Evolutionary conservation across 2,329 filamentous ascomycete genomes (phyloP), one percentile per base, ranked within the genome.

Genomic region (Aspergillus sp.): DNA sequence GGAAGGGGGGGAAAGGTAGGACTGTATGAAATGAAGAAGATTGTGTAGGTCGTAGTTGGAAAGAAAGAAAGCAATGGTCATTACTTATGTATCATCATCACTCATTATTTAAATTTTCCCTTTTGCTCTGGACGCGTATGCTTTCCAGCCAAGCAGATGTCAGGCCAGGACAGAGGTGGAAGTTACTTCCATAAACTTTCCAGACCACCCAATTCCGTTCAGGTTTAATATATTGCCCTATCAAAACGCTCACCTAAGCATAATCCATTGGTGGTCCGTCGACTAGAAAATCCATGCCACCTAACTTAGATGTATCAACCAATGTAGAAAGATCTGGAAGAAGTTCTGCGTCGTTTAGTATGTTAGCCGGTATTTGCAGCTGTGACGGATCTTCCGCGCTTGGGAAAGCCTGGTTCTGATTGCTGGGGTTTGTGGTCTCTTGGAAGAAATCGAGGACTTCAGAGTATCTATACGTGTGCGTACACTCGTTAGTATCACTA

Each of bases 391-490:
- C 35, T n/a, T 54, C 43, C 35, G 45, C 4, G 7, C 15, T 31
- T 14, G 25, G 14, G 25, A 31, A 15, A 19, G 44, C 6, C n/a
- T 47, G 44, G 15, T 12, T 46, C 43, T 27, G 33, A 57, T 45
- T 21, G 17, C 23, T 40, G 15, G 14, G 40, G 19, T 19, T 44
- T 23, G 46, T 49, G 15, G 45, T 91, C 62, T 96, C 87, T 72
- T 98, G 96, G 80, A 98, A 95, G 78, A 96, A 98, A 77, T 98
- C 93, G 68, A 98, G 88, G 69, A 98, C 98, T 77, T 98, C 93
- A 49, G 92, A 96, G 82, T 98, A 98, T 91, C 93, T 96, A 58
- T 21, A 14, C n/a, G 17, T 11, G 37, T 50, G 40, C 47, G 49
- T 47, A 44, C 50, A 31, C 27, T 40, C 19, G 17, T 55, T 40